Base-by-base conservation (phyloP, 1,284 basidiomycete species). In the Lignosus rhinocerotis region DNA sequence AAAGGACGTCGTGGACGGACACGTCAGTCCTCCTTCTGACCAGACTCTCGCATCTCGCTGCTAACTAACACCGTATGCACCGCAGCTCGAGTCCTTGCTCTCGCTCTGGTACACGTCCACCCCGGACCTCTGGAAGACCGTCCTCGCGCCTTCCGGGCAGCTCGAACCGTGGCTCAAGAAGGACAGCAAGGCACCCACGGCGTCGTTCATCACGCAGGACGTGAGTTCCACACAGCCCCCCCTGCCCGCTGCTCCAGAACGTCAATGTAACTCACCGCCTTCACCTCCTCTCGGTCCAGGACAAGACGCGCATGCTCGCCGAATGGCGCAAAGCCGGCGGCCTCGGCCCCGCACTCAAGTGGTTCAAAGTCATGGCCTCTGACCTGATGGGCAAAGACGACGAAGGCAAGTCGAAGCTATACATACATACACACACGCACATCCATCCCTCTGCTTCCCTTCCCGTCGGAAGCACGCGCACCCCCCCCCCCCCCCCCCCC, bases 11-110 rank as follows among this genome's bases (percentile, higher is more conserved):
- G 66, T 73, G 30, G 67, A 70, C 41, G 52, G 60, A 0, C 63
- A 73, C 55, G 72, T 73, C 45, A 16, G 69, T 58, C 8, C 36
- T 38, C 36, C 3, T 38, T 16, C 36, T 10, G 3, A 12, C 36
- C 4, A 12, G 11, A 3, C 36, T 16, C 36, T 38, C 36, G 36
- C 36, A 3, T 16, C 36, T 3, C 36, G 16, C 36, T 38, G 11
- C 36, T 10, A 38, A 3, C 4, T 12, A 10, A 5, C 14, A 25
- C 19, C 11, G 9, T 33, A 44, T 25, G 38, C n/a, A n/a, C 42
- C 30, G 2, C 41, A 73, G 72, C 53, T 68, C 19, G 73, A 73
- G 19, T 71, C 70, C 0, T 68, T 74, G 60, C 64, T 68, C 42
- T 66, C 60, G 21, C 51, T 76, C n/a, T 21, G 72, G 44, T 75